Evolutionary conservation across 495 filamentous ascomycete genomes (phyloP), one percentile per base, ranked within the genome.

Genomic region (Lasiosphaeriaceae sp.): DNA sequence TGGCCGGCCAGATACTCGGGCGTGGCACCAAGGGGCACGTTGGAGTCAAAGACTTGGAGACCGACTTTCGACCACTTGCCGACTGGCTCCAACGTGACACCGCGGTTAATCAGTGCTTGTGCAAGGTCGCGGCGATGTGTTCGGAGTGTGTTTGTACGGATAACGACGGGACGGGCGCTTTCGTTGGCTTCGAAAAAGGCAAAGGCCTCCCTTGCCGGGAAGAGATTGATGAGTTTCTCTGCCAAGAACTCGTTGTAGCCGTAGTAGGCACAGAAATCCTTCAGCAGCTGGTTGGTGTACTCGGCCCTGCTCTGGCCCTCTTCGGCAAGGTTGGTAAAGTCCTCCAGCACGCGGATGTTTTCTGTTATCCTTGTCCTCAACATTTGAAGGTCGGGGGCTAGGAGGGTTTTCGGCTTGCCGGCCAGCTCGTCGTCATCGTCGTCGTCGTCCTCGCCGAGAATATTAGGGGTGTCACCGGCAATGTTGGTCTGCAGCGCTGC

Each of bases 111-210:
- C 39, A 98, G 81, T 2, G 91, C 83, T 69, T 97, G 92, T 24
- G 94, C 94, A 21, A 98, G 84, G 45, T 95, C 90, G 61, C 94
- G 82, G 56, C 94, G 86, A 71, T 93, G 90, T 11, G 95, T 97
- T 54, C 90, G 87, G 45, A 98, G 82, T 7, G 94, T 97, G 69
- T 98, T 98, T 49, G 94, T 97, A 73, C 94, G 89, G 55, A 84
- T 80, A 26, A 73, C 71, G 46, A 97, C 83, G 1, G 93, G 93
- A 47, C 93, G 86, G 19, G 88, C 81, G 21, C 88, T 70, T 56
- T 98, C 94, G 82, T 98, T 98, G 45, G 92, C 92, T 71, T 98
- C 94, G 74, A 98, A 98, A 74, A 98, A 98, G 7, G 92, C 92
- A 57, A 98, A 96, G 0, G 94, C 95, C 74, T 98, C 95, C 64